Base-by-base conservation (phyloP, 371 early-diverging fungal species). In the Rhizopus microsporus region DNA sequence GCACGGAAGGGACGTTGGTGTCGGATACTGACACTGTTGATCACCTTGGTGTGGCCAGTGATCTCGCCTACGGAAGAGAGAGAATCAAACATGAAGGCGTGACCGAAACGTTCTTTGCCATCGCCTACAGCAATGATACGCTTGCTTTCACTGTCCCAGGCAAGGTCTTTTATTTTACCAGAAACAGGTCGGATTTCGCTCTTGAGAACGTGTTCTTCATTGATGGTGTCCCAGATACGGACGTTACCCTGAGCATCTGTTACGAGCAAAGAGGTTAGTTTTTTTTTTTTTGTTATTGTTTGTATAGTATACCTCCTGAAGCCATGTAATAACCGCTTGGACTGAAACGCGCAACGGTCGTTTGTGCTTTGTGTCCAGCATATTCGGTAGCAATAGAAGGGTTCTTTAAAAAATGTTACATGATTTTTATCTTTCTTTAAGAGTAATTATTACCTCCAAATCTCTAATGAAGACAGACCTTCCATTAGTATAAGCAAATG, bases 281-380 rank as follows among this genome's bases (percentile, higher is more conserved):
- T 29, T 6, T 13, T 38, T 7, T 17, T 15, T 17, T 50, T 51
- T 12, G 2, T 38, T 33, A 32, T 46, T 29, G 12, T 32, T n/a
- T 17, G 23, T 23, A 23, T 45, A 0, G 30, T 54, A 15, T 76
- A 93, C 93, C 96, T 68, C 91, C 97, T 31, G 96, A 94, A 1
- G 97, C 96, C 56, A 95, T 88, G 75, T 97, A 98, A 75, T 84
- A 95, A 38, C 98, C 97, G 54, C 90, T 89, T 0, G 97, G 96
- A 32, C 96, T 84, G 66, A 88, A 96, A 44, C 90, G 79, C 10
- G 97, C 97, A 12, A 94, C 96, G 6, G 93, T 94, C 4, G 91
- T 81, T 45, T 81, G 74, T 37, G 79, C 69, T 13, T 83, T 78
- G 66, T 98, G 98, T 10, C 88, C 92, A 3, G 86, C 82, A 72